These are phyloP conservation scores for Mycosphaerelloides madeirae DNA, from an alignment of 2,329 filamentous ascomycete genomes.

Conservation along the genomic window DNA sequence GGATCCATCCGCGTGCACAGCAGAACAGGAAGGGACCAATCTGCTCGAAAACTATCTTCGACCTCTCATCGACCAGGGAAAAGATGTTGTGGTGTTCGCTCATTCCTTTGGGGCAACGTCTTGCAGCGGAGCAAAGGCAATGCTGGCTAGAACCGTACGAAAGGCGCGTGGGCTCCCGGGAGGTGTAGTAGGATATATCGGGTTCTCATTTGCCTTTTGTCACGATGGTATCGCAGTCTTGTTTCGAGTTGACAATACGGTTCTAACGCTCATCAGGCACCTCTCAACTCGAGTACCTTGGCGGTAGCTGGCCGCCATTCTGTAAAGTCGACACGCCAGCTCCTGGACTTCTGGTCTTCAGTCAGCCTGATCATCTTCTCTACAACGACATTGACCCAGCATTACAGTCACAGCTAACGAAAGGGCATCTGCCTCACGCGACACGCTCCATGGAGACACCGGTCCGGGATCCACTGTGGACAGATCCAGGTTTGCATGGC, in stretches of 20 bases:
- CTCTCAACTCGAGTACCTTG: conserved; percentile 8
- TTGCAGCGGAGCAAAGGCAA: conserved; percentile 7
- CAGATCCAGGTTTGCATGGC: conserved; percentile 9
- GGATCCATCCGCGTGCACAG: conserved; percentile 1
- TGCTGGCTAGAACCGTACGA: conserved; percentile 5
- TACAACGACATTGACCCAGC: conserved; percentile 11
- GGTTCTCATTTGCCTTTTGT: conserved; percentile 6
- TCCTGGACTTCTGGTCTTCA: conserved; percentile 10
- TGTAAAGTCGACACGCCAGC: conserved; percentile 3
- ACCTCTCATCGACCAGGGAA: conserved; percentile 4
- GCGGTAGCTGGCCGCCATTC: conserved; percentile 3
- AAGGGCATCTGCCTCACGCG: conserved; percentile 10
- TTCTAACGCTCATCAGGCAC: neutral
- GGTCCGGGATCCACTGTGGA: conserved; percentile 14
- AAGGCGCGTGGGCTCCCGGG: conserved; percentile 7
- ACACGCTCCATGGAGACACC: conserved; percentile 8
- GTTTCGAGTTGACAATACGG: too few species aligned
- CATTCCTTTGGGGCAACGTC: conserved; percentile 11
- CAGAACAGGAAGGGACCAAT: conserved; percentile 2
- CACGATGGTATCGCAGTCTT: conserved; percentile 1
- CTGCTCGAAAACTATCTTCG: conserved; percentile 2
- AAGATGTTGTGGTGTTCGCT: conserved; percentile 7
- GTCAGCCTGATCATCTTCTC: conserved; percentile 5
- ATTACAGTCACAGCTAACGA: conserved; percentile 6
- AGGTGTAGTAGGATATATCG: conserved; percentile 9